These are phyloP conservation scores for Nevesoporus exiguus DNA, from an alignment of 768 basidiomycete genomes.

Conservation along the genomic window DNA sequence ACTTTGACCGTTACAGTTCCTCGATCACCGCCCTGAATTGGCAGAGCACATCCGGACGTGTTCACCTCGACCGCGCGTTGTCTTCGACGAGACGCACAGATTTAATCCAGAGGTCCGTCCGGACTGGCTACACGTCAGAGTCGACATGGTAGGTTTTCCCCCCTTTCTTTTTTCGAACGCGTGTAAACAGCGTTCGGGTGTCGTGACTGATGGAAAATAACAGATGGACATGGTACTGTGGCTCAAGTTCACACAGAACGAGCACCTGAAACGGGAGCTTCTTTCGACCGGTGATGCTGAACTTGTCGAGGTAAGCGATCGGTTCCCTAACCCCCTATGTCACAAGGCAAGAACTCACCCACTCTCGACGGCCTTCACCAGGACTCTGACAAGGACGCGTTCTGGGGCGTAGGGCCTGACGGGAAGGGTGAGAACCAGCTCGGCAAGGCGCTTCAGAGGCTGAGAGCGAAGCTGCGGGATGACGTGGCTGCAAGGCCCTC, in stretches of 20 bases:
- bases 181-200: conserved; percentile 8
- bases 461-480: conserved; percentile 33
- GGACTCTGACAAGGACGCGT: conserved; percentile 35
- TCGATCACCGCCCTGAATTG: conserved; percentile 34
- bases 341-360: conserved; percentile 6
- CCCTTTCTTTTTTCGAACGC: conserved; percentile 12
- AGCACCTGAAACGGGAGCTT: conserved; percentile 32
- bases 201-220: conserved; percentile 3
- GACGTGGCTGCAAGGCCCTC: conserved; percentile 16
- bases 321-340: neutral
- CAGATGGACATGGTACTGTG: conserved; percentile 40
- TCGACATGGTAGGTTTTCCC: conserved; percentile 29
- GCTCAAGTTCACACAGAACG: conserved; percentile 41
- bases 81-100: conserved; percentile 35
- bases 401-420: conserved; percentile 42
- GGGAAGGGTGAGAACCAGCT: conserved; percentile 39
- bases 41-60: conserved; percentile 36
- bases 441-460: conserved; percentile 39
- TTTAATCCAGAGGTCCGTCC: conserved; percentile 35
- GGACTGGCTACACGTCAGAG: conserved; percentile 34
- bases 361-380: conserved; percentile 16
- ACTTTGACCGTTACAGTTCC: conserved; percentile 24
- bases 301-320: conserved; percentile 37
- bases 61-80: conserved; percentile 30
- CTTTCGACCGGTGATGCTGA: conserved; percentile 38